These are phyloP conservation scores for Camelina laxa DNA, from an alignment of 345 rosid genomes.

Conservation along the genomic window DNA sequence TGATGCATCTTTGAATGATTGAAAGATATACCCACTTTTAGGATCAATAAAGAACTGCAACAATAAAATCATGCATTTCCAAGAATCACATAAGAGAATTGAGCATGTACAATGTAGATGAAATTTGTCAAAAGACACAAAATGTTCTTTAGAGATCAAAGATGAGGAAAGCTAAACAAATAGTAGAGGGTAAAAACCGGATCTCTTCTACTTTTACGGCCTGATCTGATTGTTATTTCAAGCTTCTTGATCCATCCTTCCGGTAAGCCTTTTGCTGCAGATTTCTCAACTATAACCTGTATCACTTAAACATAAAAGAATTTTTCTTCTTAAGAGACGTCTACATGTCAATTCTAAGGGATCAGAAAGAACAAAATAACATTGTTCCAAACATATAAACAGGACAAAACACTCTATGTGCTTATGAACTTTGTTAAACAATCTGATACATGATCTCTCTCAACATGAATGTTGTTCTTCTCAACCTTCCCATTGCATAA, in stretches of 20 bases:
- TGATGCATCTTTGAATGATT: constrained; percentile 78
- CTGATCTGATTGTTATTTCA: constrained; percentile 57
- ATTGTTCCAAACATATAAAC: constrained; percentile 8
- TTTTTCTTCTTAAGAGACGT: background rate
- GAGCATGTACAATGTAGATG: background rate
- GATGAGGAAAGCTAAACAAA: constrained; percentile 1
- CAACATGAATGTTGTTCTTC: constrained; percentile 8
- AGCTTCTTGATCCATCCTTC: constrained; percentile 89
- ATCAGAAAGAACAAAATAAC: background rate
- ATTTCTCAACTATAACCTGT: constrained; percentile 65
- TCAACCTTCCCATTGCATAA: background rate
- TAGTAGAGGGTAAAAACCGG: constrained; percentile 55
- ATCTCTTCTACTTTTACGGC: constrained; percentile 62
- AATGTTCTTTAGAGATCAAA: background rate
- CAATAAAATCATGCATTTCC: constrained; percentile 19
- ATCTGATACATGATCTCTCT: background rate
- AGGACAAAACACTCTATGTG: background rate
- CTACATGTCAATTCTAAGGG: background rate
- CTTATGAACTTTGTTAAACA: background rate
- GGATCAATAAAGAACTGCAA: constrained; percentile 85
- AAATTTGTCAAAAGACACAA: background rate
- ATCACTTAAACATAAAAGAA: constrained; percentile 48
- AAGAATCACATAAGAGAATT: constrained; percentile 6
- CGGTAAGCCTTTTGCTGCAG: constrained; percentile 75
- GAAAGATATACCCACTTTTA: constrained; percentile 73